phyloP scores from a whole-genome alignment of 73 alveolate species.

The Paraurostyla sp. region DNA sequence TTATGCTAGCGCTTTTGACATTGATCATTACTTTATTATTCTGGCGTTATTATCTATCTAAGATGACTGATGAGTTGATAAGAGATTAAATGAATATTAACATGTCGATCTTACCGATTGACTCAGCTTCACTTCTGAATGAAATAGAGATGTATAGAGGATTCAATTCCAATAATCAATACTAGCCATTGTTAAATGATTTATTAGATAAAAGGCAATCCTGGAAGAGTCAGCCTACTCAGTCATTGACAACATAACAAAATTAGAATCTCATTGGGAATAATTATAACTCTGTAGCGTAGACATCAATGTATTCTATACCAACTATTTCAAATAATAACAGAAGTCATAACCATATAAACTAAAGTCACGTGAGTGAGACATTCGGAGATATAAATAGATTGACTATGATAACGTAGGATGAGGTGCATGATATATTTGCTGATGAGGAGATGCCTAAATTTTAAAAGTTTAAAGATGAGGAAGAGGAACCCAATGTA shows the following conservation, averaged over 20 bases:
- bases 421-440: slow-evolving; percentile 25
- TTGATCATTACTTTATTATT: not conserved
- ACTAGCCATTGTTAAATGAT: not conserved
- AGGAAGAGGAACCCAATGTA: slow-evolving; percentile 6
- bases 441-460: slow-evolving; percentile 45
- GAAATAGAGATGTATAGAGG: slow-evolving; percentile 44
- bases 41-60: slow-evolving; percentile 14
- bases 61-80: slow-evolving; percentile 27
- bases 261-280: no score
- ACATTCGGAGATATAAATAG: slow-evolving; percentile 37
- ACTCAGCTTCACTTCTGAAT: slow-evolving; percentile 7
- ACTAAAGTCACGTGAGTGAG: not conserved
- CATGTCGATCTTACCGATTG: slow-evolving; percentile 21
- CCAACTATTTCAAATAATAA: not conserved
- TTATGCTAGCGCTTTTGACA: not conserved
- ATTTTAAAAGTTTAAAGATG: not conserved
- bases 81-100: not conserved
- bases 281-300: not conserved
- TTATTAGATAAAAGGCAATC: not conserved
- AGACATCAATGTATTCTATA: not conserved
- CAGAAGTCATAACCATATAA: not conserved
- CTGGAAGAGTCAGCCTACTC: not conserved
- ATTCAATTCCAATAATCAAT: not conserved
- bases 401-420: slow-evolving; percentile 7
- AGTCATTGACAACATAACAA: not conserved